Base-by-base conservation (phyloP, 306 rosid genomes). In the Cercis canadensis region DNA sequence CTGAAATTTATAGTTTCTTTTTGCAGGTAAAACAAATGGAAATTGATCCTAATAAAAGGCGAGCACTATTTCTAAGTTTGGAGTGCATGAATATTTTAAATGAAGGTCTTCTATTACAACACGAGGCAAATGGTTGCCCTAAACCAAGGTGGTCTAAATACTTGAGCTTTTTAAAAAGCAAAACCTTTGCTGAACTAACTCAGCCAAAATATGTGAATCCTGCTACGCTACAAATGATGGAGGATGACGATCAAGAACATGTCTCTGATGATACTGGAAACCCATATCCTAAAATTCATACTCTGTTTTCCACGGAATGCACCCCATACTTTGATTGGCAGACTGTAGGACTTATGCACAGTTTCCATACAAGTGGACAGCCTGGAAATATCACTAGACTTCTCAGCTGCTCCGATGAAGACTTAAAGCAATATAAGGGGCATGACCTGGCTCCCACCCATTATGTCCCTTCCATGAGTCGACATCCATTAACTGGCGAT, bases 301-400 rank as follows among this genome's bases (percentile, higher is more conserved):
- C 99, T 0, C 16, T 94, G 45, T 94, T 94, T 64, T 91, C 99
- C 61, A 94, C 99, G 0, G 97, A 94, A 78, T 94, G 99, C 72
- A 82, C 82, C n/a, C 45, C 90, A 5, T 91, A 91, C 81, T 94
- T 94, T 14, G 99, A 94, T 82, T 94, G 99, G 99, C 99, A 94
- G 82, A 91, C 99, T 68, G 95, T 94, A 47, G 99, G 99, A 65
- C 82, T 94, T 57, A 77, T 94, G 73, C 96, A 94, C 82, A 94
- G 99, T 82, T 94, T 94, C 78, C 86, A 41, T 74, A 67, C 21
- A 43, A 89, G 97, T 65, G 95, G 96, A 60, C 99, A 94, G 82
- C 99, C 97, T 8, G 99, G 99, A 78, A 91, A 94, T 69, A 81
- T 94, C 69, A 94, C 99, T 16, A 89, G 97, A 65, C 92, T 94